Percentiles rank a stretch among this genome's conserved stretches.
phyloP scores from a whole-genome alignment of 2,329 filamentous ascomycete species.

The Rachicladosporium sp. region DNA sequence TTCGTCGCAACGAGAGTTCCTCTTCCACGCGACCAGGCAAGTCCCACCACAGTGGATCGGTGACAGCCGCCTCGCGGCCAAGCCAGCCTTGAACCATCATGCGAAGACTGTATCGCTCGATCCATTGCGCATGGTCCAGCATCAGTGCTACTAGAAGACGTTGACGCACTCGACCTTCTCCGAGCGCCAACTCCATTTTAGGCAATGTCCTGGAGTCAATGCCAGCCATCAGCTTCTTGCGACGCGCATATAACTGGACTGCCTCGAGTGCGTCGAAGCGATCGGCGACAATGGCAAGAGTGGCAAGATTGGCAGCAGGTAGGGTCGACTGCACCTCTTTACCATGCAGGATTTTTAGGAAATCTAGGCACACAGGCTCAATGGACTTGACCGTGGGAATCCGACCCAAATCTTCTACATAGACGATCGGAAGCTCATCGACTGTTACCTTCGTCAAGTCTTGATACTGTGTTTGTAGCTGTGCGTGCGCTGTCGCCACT shows the following conservation, averaged over 20 bases:
- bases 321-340: constrained; percentile 31
- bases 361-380: constrained; percentile 44
- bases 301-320: constrained; percentile 51
- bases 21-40: constrained; percentile 58
- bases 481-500: constrained; percentile 40
- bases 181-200: constrained; percentile 27
- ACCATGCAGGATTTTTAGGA: constrained; percentile 54
- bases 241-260: constrained; percentile 43
- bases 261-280: constrained; percentile 53
- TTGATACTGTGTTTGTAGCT: constrained; percentile 36
- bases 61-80: constrained; percentile 37
- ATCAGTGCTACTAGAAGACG: constrained; percentile 56
- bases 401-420: constrained; percentile 56
- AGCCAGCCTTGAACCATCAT: constrained; percentile 53
- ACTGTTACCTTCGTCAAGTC: constrained; percentile 31
- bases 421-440: constrained; percentile 48
- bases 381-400: constrained; percentile 52
- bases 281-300: constrained; percentile 59
- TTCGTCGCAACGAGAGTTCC: constrained; percentile 54
- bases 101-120: constrained; percentile 51
- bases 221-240: constrained; percentile 29
- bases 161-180: constrained; percentile 56
- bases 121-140: constrained; percentile 48
- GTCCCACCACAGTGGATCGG: constrained; percentile 56
- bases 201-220: constrained; percentile 33